Evolutionary conservation across 768 basidiomycete species (phyloP).

Genomic region (Pulveroboletus sp.): DNA sequence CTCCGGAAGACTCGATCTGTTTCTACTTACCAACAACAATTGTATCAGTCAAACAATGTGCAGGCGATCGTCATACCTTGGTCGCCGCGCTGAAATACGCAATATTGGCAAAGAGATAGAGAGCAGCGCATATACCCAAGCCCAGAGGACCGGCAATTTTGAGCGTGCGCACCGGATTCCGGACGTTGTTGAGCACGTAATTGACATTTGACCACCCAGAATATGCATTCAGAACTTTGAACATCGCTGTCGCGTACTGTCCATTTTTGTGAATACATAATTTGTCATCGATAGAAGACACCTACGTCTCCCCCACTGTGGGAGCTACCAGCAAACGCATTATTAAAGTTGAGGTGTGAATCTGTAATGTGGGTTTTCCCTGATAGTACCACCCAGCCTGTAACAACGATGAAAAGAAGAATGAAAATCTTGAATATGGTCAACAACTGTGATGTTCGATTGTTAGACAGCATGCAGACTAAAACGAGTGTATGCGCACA

Average conservation of each 20-base stretch:
- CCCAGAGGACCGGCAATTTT: constrained; percentile 62
- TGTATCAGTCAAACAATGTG: neutral
- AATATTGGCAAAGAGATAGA: constrained; percentile 57
- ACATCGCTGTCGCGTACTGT: constrained; percentile 61
- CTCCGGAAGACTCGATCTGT: constrained; percentile 46
- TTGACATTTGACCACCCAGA: constrained; percentile 57
- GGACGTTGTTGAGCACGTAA: constrained; percentile 60
- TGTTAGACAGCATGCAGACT: constrained; percentile 10
- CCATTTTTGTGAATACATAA: too few species aligned
- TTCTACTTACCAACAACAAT: constrained; percentile 20
- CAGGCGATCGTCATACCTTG: constrained; percentile 10
- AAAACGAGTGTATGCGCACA: constrained; percentile 25
- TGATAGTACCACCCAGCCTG: constrained; percentile 60
- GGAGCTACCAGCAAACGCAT: constrained; percentile 57
- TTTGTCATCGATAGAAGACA: neutral
- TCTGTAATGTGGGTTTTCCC: constrained; percentile 54
- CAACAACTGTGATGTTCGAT: constrained; percentile 29
- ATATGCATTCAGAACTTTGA: constrained; percentile 53
- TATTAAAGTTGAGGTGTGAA: constrained; percentile 54
- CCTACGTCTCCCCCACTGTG: constrained; percentile 47
- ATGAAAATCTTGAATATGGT: constrained; percentile 57
- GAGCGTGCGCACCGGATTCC: constrained; percentile 56
- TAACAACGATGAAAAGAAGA: constrained; percentile 52
- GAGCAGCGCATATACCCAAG: constrained; percentile 47
- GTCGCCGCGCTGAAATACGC: constrained; percentile 48